Percentiles rank a stretch among this genome's conserved stretches.
These are phyloP conservation scores for Purshia tridentata DNA, from an alignment of 306 rosid species.

Conservation along the genomic window DNA sequence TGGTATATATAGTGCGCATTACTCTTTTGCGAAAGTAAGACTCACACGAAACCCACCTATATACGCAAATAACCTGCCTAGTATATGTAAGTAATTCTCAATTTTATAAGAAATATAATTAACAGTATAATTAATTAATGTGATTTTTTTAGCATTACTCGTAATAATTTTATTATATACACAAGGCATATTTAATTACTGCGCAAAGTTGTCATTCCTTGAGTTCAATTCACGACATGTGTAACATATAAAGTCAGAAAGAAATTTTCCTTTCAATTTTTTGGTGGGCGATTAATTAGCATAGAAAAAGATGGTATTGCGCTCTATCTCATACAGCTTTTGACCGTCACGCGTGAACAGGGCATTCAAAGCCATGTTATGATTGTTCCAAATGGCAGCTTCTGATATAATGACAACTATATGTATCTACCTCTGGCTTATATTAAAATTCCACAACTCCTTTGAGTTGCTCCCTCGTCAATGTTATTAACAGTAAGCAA, in stretches of 20 bases:
- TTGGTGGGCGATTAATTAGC: conserved; percentile 26
- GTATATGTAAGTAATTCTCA: no score
- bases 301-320: conserved; percentile 46
- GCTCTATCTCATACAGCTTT: conserved; percentile 57
- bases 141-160: background rate
- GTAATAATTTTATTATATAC: background rate
- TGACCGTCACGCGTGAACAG: conserved; percentile 49
- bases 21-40: no score
- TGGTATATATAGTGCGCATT: no score
- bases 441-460: conserved; percentile 7
- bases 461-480: conserved; percentile 20
- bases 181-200: no score
- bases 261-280: background rate
- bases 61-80: no score
- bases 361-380: conserved; percentile 28
- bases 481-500: conserved; percentile 3
- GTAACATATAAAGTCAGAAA: background rate
- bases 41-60: no score
- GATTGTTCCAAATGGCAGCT: conserved; percentile 38
- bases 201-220: background rate
- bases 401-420: conserved; percentile 32
- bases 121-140: no score
- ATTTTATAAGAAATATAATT: no score
- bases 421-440: conserved; percentile 34
- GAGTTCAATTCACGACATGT: conserved; percentile 8